These are phyloP conservation scores for Gynandropsis gynandra DNA, from an alignment of 345 rosid species.

Conservation along the genomic window DNA sequence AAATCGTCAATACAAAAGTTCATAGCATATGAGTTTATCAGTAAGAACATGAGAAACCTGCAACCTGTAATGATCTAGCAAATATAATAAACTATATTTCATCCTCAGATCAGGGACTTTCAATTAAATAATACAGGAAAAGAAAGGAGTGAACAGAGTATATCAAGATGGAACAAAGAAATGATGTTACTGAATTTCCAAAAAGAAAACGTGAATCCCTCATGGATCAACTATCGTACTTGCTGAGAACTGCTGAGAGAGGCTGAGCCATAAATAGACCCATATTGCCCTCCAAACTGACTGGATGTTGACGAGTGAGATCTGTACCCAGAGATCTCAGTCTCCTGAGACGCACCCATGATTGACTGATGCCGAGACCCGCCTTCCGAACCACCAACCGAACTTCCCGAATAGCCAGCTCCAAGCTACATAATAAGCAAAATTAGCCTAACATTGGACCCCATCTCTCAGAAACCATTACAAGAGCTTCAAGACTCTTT, in stretches of 20 bases:
- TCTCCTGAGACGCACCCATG: slow-evolving; percentile 54
- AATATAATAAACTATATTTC: too few relatives aligned
- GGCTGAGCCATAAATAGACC: slow-evolving; percentile 55
- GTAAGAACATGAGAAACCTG: too few relatives aligned
- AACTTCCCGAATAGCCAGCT: slow-evolving; percentile 50
- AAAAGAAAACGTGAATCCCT: too few relatives aligned
- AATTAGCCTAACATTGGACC: neutral
- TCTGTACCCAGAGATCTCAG: slow-evolving; percentile 61
- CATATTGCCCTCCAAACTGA: slow-evolving; percentile 69
- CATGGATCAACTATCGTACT: slow-evolving; percentile 29
- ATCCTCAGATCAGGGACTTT: too few relatives aligned
- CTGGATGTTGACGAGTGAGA: slow-evolving; percentile 45
- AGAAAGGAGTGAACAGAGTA: too few relatives aligned
- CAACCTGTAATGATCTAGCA: too few relatives aligned
- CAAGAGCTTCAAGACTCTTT: neutral
- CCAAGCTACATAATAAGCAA: slow-evolving; percentile 38
- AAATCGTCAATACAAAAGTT: too few relatives aligned
- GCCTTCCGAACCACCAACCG: slow-evolving; percentile 58
- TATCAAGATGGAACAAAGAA: too few relatives aligned
- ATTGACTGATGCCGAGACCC: slow-evolving; percentile 56
- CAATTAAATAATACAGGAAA: too few relatives aligned
- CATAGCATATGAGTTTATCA: too few relatives aligned
- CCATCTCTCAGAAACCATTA: neutral
- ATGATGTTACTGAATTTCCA: too few relatives aligned
- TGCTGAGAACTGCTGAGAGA: slow-evolving; percentile 55